These are phyloP conservation scores for Yamadazyma atmosphaerica DNA, from an alignment of 1,139 yeast genomes.

Conservation along the genomic window DNA sequence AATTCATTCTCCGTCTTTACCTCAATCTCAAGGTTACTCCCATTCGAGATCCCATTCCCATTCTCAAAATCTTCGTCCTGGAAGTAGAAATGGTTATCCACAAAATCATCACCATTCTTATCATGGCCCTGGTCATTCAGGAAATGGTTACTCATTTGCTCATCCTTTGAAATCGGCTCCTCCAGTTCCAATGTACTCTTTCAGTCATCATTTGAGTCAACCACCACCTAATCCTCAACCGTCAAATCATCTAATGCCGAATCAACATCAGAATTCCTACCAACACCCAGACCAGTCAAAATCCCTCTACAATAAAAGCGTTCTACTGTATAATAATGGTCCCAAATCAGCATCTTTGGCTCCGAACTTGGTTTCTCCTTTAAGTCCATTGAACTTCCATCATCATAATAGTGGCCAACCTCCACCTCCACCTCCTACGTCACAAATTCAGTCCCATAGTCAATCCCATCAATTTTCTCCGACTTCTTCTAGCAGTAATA, in stretches of 20 bases:
- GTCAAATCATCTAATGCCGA: conserved; percentile 13
- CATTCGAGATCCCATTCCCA: conserved; percentile 2
- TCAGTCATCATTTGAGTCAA: conserved; percentile 14
- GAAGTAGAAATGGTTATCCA: conserved; percentile 2
- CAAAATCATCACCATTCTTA: neutral
- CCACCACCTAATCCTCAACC: conserved; percentile 8
- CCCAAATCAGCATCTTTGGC: conserved; percentile 24
- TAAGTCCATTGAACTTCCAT: conserved; percentile 44
- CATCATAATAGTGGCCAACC: conserved; percentile 3
- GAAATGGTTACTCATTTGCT: neutral
- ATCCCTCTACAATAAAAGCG: conserved; percentile 10
- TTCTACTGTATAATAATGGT: conserved; percentile 7
- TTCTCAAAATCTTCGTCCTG: neutral
- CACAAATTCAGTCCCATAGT: conserved; percentile 1
- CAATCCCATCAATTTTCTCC: conserved; percentile 3
- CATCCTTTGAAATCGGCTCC: conserved; percentile 17
- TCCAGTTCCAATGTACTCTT: conserved; percentile 16
- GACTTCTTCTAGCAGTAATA: neutral
- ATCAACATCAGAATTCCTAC: conserved; percentile 3
- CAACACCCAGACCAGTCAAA: conserved; percentile 3
- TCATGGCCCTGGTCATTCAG: neutral
- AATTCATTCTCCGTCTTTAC: neutral
- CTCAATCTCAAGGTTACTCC: neutral
- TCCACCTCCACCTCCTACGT: conserved; percentile 1
- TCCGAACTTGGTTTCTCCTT: conserved; percentile 39